Evolutionary conservation across 208 protist genomes (phyloP), one percentile per base, ranked within the genome.

Genomic region (Trypanosoma mega): DNA sequence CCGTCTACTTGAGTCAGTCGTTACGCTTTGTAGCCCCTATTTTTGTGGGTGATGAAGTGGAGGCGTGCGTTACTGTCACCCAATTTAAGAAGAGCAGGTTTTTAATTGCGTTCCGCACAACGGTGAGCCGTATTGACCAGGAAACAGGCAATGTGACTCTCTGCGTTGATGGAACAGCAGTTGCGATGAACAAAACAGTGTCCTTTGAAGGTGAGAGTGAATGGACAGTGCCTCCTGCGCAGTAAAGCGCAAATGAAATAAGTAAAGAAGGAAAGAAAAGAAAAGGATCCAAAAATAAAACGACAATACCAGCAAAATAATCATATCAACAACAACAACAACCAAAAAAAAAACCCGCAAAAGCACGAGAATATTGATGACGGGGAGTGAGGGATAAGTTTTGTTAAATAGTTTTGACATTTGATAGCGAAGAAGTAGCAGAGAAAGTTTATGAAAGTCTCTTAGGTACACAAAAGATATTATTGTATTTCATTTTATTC

Each of bases 1-100:
- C 88, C 5, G 74, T 97, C 23, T 97, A 95, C 50, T 45, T 97
- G 16, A 90, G 77, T n/a, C 92, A 97, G 58, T 82, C 68, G 27
- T 67, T 95, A 20, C 63, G 61, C 18, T 97, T 95, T 52, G 44
- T 72, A 0, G 74, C 74, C 7, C 92, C 92, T 11, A 61, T 94
- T 8, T 87, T 94, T 62, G 80, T 88, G 0, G 85, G 83, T 5
- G 86, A 97, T 37, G 78, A 89, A 36, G 69, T 97, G 12, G 76
- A 84, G 45, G 80, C 90, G 18, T 62, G 65, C 5, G 80, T 92
- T 6, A 73, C 78, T 46, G 68, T 95, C 6, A 83, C 63, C 0
- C 72, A 90, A 54, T 96, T 93, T 51, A 78, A 66, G 33, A 75
- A 72, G 3, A 67, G 44, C 33, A 84, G 74, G 27, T 78, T 79